A percentile compares a stretch with the other conserved stretches of the same genome.
Conservation (phyloP, 108 stramenopile genomes). For the Fistulifera pelliculosa region DNA sequence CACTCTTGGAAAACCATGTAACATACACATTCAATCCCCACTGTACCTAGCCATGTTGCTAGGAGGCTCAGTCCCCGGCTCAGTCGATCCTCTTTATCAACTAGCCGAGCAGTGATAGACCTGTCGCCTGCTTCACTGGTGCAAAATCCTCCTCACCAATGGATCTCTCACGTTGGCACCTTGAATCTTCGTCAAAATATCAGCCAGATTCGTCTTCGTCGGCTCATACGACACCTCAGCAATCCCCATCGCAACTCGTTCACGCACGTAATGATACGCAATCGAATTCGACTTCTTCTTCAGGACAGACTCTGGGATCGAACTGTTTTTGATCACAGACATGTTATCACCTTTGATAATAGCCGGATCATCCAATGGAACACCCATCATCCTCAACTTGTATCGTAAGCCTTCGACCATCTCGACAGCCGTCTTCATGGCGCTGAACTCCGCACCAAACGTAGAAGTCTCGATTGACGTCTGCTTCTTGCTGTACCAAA, state of each 20-base stretch:
- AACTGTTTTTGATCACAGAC: conserved; percentile 25
- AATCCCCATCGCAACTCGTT: conserved; percentile 20
- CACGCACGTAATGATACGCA: conserved; percentile 34
- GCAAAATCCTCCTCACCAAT: too few relatives aligned
- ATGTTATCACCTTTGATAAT: conserved; percentile 31
- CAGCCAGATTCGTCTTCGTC: conserved; percentile 27
- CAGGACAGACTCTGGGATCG: conserved; percentile 25
- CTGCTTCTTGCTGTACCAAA: conserved; percentile 43
- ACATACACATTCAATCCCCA: too few relatives aligned
- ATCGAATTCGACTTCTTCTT: conserved; percentile 42
- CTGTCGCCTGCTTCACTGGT: too few relatives aligned
- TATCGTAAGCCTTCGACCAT: conserved; percentile 35
- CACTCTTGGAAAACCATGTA: too few relatives aligned
- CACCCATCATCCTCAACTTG: conserved; percentile 56
- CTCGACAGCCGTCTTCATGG: conserved; percentile 28
- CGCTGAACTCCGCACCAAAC: conserved; percentile 45
- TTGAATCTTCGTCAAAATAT: conserved; percentile 30
- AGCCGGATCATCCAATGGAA: conserved; percentile 19
- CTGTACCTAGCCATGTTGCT: too few relatives aligned
- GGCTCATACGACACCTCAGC: conserved; percentile 11
- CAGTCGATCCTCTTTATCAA: too few relatives aligned
- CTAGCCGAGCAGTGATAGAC: too few relatives aligned
- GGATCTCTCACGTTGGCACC: not conserved
- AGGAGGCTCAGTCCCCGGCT: too few relatives aligned
- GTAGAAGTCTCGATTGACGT: conserved; percentile 42